A percentile compares a stretch with the other conserved stretches of the same genome.
Conservation (phyloP, 768 basidiomycete genomes). For the Lentinus brumalis region DNA sequence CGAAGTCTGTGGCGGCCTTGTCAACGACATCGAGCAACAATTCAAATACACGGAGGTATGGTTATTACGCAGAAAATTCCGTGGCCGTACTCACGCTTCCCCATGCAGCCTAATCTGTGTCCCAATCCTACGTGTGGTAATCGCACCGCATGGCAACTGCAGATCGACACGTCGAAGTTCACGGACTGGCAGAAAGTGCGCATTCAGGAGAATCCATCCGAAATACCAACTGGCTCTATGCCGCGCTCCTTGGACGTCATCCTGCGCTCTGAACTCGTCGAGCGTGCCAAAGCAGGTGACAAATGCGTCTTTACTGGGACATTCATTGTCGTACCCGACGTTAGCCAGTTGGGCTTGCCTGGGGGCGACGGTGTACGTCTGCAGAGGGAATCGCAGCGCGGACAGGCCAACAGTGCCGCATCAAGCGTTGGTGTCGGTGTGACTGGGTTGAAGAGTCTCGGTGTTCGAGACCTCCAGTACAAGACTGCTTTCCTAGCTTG, state of each 20-base stretch:
- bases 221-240: constrained; percentile 99
- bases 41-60: constrained; percentile 98
- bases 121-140: constrained; percentile 96
- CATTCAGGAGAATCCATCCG: constrained; percentile 98
- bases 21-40: constrained; percentile 96
- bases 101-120: constrained; percentile 82
- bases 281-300: constrained; percentile 98
- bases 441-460: constrained; percentile 90
- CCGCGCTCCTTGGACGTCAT: constrained; percentile 96
- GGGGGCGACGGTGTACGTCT: constrained; percentile 92
- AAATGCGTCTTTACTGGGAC: constrained; percentile 98
- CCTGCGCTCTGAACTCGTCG: constrained; percentile 92
- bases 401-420: constrained; percentile 57
- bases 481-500: constrained; percentile 99
- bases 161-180: constrained; percentile 95
- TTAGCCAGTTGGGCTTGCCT: constrained; percentile 91
- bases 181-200: constrained; percentile 99
- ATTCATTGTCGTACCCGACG: constrained; percentile 98
- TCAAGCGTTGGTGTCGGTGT: constrained; percentile 81
- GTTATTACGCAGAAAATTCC: not conserved
- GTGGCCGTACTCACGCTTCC: not conserved
- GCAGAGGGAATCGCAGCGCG: constrained; percentile 79
- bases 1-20: constrained; percentile 81
- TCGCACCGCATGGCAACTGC: constrained; percentile 86
- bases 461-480: constrained; percentile 94